Evolutionary conservation across 768 basidiomycete genomes (phyloP), one percentile per base, ranked within the genome.

Genomic region (Agaricus subrufescens): DNA sequence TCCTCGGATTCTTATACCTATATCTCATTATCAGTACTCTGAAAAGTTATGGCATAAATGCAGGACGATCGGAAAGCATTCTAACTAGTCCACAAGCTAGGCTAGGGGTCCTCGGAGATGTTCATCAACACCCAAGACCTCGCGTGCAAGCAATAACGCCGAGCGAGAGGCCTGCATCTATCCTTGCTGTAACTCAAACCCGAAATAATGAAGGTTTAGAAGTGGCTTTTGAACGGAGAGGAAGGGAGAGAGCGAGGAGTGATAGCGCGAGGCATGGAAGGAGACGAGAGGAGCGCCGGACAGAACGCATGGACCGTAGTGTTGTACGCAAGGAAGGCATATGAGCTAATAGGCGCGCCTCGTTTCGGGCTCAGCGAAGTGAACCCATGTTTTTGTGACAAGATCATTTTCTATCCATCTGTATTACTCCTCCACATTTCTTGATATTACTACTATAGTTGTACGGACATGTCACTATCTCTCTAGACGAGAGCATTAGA

Each of bases 1-100:
- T 69, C 5, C 60, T 89, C 14, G 89, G 89, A 0, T 59, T 87
- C 49, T 56, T 88, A 10, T 86, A 89, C 57, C 78, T 89, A 47
- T 62, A 58, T 7, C 67, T 88, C 56, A 87, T 89, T 45, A 72
- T 90, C 34, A 71, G 70, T 56, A 87, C 87, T 0, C 71, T 91
- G 64, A 74, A 74, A 65, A 76, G 72, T 34, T 91, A 89, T 56
- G 84, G 86, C 7, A 61, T 66, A 26, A 66, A 68, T 42, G 54
- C 61, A 12, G 64, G 58, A 23, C 51, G 54, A n/a, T 52, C 58
- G 1, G 57, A 58, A 14, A 66, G 54, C 7, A 23, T 65, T 14
- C 51, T 64, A 2, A 52, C 48, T 1, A 60, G 54, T 30, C 62
- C 52, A 40, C 45, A 45, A 45, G 27, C 31, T 25, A 30, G 57